phyloP scores from a whole-genome alignment of 805 yeast genomes.

The Jamesozyma jinghongensis region DNA sequence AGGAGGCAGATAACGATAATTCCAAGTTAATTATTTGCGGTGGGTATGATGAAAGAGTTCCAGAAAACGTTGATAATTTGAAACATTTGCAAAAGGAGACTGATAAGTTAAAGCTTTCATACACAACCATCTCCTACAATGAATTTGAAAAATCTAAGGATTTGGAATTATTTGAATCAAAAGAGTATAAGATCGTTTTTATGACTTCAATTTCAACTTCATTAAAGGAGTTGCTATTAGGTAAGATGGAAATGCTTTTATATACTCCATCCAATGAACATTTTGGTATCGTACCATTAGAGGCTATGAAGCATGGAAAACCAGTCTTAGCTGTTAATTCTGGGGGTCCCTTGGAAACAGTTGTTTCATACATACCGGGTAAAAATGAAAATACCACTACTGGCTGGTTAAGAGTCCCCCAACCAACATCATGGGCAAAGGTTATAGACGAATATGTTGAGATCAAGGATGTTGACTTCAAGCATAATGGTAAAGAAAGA shows the following conservation, averaged over 20 bases:
- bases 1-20: conserved; percentile 20
- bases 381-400: conserved; percentile 37
- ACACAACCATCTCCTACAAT: conserved; percentile 35
- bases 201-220: conserved; percentile 69
- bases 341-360: conserved; percentile 90
- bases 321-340: conserved; percentile 80
- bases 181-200: conserved; percentile 49
- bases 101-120: conserved; percentile 36
- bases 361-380: conserved; percentile 27
- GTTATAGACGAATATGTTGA: conserved; percentile 31
- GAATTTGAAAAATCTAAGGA: conserved; percentile 17
- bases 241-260: conserved; percentile 48
- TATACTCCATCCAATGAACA: conserved; percentile 93
- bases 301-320: conserved; percentile 77
- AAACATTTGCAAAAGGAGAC: conserved; percentile 48
- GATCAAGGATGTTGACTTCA: conserved; percentile 1
- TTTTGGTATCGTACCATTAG: conserved; percentile 96
- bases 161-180: conserved; percentile 18
- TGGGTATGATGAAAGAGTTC: conserved; percentile 73
- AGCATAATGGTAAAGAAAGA: conserved; percentile 26
- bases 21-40: conserved; percentile 71
- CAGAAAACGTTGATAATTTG: conserved; percentile 68
- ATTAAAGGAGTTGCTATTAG: conserved; percentile 54
- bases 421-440: conserved; percentile 45
- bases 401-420: conserved; percentile 51